These are phyloP conservation scores for Galerina marginata DNA, from an alignment of 768 basidiomycete genomes.

Conservation along the genomic window DNA sequence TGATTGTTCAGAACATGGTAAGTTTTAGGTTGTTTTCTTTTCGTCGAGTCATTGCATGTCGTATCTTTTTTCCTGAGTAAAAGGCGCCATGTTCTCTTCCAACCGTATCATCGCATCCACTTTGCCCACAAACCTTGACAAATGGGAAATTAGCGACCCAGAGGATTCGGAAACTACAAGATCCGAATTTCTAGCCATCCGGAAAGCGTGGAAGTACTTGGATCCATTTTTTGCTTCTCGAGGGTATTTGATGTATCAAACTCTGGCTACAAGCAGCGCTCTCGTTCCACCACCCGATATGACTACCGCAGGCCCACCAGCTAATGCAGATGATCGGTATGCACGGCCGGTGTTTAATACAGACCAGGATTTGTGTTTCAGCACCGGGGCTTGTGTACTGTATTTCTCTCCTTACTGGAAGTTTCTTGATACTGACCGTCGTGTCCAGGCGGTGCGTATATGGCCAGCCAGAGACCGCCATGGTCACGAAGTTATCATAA, in stretches of 20 bases:
- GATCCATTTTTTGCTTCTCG: conserved; percentile 15
- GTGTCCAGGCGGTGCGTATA: conserved; percentile 1
- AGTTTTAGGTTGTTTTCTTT: no score
- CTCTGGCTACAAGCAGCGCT: background rate
- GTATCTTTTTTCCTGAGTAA: no score
- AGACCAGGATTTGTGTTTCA: background rate
- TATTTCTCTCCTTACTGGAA: background rate
- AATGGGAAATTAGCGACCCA: background rate
- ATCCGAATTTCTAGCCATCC: background rate
- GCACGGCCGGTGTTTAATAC: background rate
- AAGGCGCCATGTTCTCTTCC: no score
- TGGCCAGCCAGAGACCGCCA: conserved; percentile 16
- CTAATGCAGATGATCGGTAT: background rate
- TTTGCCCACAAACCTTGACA: no score
- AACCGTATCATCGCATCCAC: no score
- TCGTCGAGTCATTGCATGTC: no score
- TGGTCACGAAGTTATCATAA: conserved; percentile 20
- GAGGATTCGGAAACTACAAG: background rate
- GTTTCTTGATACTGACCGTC: background rate
- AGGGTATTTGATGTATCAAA: conserved; percentile 15
- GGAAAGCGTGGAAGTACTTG: conserved; percentile 12
- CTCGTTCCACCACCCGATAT: background rate
- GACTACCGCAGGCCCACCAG: background rate
- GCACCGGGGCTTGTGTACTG: background rate
- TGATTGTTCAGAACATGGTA: no score